Conservation (phyloP, 2,329 filamentous ascomycete genomes). For the Fusarium humuli region DNA sequence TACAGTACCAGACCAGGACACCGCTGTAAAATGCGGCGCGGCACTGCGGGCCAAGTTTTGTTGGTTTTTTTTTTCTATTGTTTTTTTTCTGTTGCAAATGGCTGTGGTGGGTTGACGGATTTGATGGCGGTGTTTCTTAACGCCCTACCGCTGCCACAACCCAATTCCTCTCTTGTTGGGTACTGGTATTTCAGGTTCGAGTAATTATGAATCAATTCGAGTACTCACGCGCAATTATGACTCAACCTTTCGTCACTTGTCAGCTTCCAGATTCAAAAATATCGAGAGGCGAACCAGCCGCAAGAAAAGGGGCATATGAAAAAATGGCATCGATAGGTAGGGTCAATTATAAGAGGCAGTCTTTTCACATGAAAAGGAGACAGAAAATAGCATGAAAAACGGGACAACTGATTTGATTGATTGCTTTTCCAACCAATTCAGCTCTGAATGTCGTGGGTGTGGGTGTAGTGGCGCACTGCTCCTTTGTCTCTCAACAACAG, state of each 20-base stretch:
- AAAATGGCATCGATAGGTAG: constrained; percentile 26
- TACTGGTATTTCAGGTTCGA: constrained; percentile 33
- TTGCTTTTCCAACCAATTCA: constrained; percentile 37
- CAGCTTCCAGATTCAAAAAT: constrained; percentile 18
- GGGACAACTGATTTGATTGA: constrained; percentile 34
- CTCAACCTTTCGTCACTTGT: constrained; percentile 34
- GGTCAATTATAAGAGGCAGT: constrained; percentile 27
- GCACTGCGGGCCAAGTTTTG: constrained; percentile 33
- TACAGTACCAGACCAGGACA: constrained; percentile 31
- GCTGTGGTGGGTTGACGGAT: not conserved
- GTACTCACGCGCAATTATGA: constrained; percentile 37
- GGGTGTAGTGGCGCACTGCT: constrained; percentile 31
- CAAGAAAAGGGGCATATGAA: constrained; percentile 27
- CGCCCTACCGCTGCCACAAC: constrained; percentile 34
- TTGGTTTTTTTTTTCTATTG: constrained; percentile 28
- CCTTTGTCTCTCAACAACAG: constrained; percentile 40
- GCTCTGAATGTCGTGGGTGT: constrained; percentile 37
- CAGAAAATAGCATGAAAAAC: constrained; percentile 33
- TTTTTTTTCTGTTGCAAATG: constrained; percentile 9
- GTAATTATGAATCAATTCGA: constrained; percentile 34
- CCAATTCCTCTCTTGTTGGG: constrained; percentile 38
- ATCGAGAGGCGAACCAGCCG: constrained; percentile 24
- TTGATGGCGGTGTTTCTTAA: constrained; percentile 33
- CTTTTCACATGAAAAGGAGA: constrained; percentile 39
- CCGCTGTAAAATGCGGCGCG: constrained; percentile 40